phyloP scores from a whole-genome alignment of 1,284 basidiomycete genomes.

The Spongiforma sp. region DNA sequence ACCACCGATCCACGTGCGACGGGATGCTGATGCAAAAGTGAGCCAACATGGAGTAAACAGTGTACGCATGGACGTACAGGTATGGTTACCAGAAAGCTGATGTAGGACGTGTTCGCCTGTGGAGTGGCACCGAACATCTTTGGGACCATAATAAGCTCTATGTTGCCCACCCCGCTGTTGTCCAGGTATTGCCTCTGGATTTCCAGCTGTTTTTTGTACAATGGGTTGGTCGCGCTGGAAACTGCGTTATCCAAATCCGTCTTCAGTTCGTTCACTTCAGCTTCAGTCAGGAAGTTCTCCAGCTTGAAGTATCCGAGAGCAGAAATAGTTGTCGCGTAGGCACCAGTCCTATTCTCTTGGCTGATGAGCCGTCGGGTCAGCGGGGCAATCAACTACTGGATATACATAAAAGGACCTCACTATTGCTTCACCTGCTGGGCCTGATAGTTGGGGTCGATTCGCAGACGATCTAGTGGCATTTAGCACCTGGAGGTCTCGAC shows the following conservation, averaged over 20 bases:
- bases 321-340: conserved; percentile 23
- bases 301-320: conserved; percentile 26
- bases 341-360: conserved; percentile 17
- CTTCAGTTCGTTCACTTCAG: conserved; percentile 23
- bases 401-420: conserved; percentile 10
- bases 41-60: not conserved
- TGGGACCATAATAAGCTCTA: conserved; percentile 27
- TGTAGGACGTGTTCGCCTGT: conserved; percentile 18
- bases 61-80: conserved; percentile 9
- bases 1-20: conserved; percentile 25
- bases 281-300: conserved; percentile 16
- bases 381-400: not conserved
- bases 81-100: conserved; percentile 18
- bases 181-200: conserved; percentile 18
- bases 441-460: conserved; percentile 19
- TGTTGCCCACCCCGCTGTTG: conserved; percentile 12
- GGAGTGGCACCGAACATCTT: conserved; percentile 18
- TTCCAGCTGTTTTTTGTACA: conserved; percentile 21
- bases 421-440: conserved; percentile 21
- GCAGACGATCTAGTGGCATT: conserved; percentile 12
- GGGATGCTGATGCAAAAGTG: conserved; percentile 14
- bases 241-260: conserved; percentile 18
- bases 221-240: not conserved
- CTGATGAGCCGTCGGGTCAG: conserved; percentile 8
- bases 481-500: no score